A percentile compares a stretch with the other conserved stretches of the same genome.
Conservation (phyloP, 2,329 filamentous ascomycete genomes). For the Pseudophaeomoniella oleicola region DNA sequence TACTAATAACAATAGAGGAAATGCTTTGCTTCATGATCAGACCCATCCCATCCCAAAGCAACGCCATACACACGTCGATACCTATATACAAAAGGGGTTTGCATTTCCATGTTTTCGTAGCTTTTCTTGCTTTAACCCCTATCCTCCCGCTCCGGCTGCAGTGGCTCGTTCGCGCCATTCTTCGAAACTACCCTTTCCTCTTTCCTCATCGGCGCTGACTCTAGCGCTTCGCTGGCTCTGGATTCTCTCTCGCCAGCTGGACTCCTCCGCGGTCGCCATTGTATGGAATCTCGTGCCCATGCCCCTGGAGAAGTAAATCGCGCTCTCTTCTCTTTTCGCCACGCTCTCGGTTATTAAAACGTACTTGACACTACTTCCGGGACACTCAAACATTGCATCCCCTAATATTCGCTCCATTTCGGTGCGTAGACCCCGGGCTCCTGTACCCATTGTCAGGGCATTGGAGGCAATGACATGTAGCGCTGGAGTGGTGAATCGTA, state of each 20-base stretch:
- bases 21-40: no score
- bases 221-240: slow-evolving; percentile 16
- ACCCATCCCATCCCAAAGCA: no score
- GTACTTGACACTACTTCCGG: slow-evolving; percentile 50
- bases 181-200: slow-evolving; percentile 18
- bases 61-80: no score
- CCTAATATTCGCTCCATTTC: slow-evolving; percentile 66
- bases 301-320: slow-evolving; percentile 35
- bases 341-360: slow-evolving; percentile 60
- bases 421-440: slow-evolving; percentile 63
- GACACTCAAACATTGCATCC: slow-evolving; percentile 70
- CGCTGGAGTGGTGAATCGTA: slow-evolving; percentile 71
- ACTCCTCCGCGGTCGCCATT: slow-evolving; percentile 35
- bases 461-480: slow-evolving; percentile 69
- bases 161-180: slow-evolving; percentile 27
- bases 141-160: slow-evolving; percentile 14
- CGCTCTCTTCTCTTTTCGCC: slow-evolving; percentile 45
- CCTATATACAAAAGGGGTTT: no score
- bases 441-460: slow-evolving; percentile 55
- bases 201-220: slow-evolving; percentile 7
- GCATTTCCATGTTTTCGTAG: no score
- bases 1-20: no score
- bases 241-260: slow-evolving; percentile 30
- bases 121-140: no score
- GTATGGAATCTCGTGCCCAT: slow-evolving; percentile 36